Evolutionary conservation across 2,329 filamentous ascomycete genomes (phyloP).

Genomic region (Aspergillus phoenicis): DNA sequence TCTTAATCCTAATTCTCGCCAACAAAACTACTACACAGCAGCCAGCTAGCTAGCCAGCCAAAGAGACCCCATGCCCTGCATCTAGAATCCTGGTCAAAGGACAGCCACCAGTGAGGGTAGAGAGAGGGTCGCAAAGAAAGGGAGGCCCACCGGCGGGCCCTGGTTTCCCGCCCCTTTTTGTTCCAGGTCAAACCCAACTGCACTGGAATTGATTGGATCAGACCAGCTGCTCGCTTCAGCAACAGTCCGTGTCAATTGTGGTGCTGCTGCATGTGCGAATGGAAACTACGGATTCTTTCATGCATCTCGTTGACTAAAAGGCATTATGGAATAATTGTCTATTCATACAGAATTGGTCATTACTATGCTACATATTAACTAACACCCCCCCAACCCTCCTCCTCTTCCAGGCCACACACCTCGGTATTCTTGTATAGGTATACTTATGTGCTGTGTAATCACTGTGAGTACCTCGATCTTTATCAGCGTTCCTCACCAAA

Average conservation of each 20-base stretch:
- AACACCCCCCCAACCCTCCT: neutral
- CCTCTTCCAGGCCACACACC: no score
- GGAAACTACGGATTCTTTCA: no score
- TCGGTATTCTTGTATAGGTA: no score
- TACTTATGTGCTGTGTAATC: no score
- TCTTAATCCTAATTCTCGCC: neutral
- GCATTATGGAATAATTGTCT: no score
- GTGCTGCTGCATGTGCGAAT: no score
- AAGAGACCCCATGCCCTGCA: neutral
- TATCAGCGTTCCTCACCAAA: conserved; percentile 69
- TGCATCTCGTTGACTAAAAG: no score
- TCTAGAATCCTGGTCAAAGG: neutral
- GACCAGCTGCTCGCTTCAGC: neutral
- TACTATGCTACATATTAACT: neutral
- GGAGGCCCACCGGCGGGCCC: conserved; percentile 4
- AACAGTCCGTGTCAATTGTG: no score
- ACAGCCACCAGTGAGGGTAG: neutral
- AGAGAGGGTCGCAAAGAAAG: neutral
- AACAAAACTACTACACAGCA: neutral
- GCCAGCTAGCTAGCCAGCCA: neutral
- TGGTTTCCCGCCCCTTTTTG: conserved; percentile 3
- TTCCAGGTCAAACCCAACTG: neutral
- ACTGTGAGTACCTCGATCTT: no score
- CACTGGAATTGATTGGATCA: no score
- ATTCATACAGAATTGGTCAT: neutral